Conservation (phyloP, 805 yeast genomes). For the Priceomyces fermenticarens region DNA sequence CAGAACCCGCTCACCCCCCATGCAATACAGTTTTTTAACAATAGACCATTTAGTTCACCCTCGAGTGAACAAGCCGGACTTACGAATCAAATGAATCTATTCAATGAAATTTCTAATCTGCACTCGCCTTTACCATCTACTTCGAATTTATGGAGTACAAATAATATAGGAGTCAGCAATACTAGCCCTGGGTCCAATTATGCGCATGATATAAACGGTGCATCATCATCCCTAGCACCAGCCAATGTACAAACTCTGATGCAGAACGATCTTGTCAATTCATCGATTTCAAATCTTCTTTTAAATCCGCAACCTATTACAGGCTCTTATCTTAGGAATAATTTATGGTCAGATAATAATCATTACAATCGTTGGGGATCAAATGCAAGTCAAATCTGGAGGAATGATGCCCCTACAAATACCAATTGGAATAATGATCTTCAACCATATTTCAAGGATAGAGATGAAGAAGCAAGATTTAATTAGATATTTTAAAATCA, state of each 20-base stretch:
- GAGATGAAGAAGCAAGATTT: not conserved
- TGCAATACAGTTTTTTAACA: not conserved
- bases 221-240: constrained; percentile 1
- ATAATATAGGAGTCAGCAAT: not conserved
- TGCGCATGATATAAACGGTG: constrained; percentile 1
- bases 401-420: constrained; percentile 13
- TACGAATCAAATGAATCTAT: not conserved
- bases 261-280: not conserved
- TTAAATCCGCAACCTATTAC: constrained; percentile 1
- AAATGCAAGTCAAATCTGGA: constrained; percentile 17
- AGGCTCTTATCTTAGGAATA: constrained; percentile 3
- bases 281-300: no score
- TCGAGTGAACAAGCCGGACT: not conserved
- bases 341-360: constrained; percentile 9
- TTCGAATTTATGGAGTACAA: not conserved
- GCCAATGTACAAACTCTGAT: not conserved
- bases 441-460: constrained; percentile 10
- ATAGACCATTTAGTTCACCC: not conserved
- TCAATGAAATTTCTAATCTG: constrained; percentile 1
- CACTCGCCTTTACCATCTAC: constrained; percentile 1
- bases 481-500: no score
- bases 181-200: constrained; percentile 7
- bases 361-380: constrained; percentile 16
- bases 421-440: constrained; percentile 12
- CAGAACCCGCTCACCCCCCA: constrained; percentile 3